Evolutionary conservation across 176 grass and related monocot genomes (phyloP).

Genomic region (Phoenix dactylifera): DNA sequence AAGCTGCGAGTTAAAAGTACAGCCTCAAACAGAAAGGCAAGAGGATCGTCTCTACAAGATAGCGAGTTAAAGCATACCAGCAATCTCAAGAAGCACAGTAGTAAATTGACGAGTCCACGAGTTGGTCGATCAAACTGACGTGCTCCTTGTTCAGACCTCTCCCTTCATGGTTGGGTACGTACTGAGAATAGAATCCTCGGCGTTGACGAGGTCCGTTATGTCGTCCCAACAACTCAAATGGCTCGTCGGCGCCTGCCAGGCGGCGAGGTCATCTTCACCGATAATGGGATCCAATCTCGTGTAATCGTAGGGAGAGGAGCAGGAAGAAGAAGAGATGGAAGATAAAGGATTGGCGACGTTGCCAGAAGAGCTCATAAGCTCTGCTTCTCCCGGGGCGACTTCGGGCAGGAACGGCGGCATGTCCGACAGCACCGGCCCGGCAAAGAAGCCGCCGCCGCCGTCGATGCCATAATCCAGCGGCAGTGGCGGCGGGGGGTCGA

Average conservation of each 20-base stretch:
- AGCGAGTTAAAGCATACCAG: too few relatives aligned
- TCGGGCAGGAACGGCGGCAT: neutral
- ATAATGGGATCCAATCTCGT: neutral
- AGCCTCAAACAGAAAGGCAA: too few relatives aligned
- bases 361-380: neutral
- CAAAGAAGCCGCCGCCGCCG: too few relatives aligned
- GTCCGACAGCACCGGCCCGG: too few relatives aligned
- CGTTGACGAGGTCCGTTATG: slow-evolving; percentile 22
- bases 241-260: neutral
- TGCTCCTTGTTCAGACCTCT: too few relatives aligned
- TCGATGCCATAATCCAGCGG: too few relatives aligned
- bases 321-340: slow-evolving; percentile 5
- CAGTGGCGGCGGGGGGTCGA: neutral
- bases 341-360: neutral
- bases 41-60: too few relatives aligned
- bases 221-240: slow-evolving; percentile 28
- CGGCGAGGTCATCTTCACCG: neutral
- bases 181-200: neutral
- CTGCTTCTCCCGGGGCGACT: neutral
- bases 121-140: too few relatives aligned
- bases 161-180: too few relatives aligned
- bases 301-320: neutral
- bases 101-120: too few relatives aligned
- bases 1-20: too few relatives aligned
- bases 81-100: slow-evolving; percentile 5